These are phyloP conservation scores for Bacterosira constricta DNA, from an alignment of 108 stramenopile genomes.

Conservation along the genomic window DNA sequence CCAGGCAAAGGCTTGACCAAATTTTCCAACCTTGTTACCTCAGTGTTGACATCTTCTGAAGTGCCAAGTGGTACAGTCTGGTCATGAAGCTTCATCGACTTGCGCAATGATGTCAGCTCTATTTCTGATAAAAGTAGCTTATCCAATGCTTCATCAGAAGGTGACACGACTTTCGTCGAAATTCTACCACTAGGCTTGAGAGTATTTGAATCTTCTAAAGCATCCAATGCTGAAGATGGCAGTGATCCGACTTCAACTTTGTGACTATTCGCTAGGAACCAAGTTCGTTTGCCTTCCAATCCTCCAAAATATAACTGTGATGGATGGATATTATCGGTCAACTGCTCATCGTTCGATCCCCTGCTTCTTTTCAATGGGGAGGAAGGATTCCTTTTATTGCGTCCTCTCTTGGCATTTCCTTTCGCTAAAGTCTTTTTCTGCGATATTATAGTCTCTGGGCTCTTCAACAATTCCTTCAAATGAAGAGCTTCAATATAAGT, in stretches of 20 bases:
- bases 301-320: conserved; percentile 39
- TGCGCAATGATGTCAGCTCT: conserved; percentile 10
- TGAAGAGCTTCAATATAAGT: conserved; percentile 39
- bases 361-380: conserved; percentile 7
- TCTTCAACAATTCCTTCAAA: conserved; percentile 39
- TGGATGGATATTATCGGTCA: conserved; percentile 6
- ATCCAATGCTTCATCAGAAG: conserved; percentile 14
- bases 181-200: neutral
- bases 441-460: conserved; percentile 9
- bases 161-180: neutral
- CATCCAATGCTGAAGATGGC: neutral
- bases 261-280: neutral
- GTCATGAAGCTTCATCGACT: conserved; percentile 17
- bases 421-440: neutral
- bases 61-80: conserved; percentile 8
- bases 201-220: neutral
- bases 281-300: conserved; percentile 36
- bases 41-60: conserved; percentile 14
- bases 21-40: conserved; percentile 8
- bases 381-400: neutral
- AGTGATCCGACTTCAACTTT: neutral
- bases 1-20: conserved; percentile 16
- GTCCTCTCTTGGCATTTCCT: conserved; percentile 11
- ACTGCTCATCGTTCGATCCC: conserved; percentile 2
- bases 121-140: conserved; percentile 21